Evolutionary conservation across 306 rosid genomes (phyloP).

Genomic region (Glycine tomentella): DNA sequence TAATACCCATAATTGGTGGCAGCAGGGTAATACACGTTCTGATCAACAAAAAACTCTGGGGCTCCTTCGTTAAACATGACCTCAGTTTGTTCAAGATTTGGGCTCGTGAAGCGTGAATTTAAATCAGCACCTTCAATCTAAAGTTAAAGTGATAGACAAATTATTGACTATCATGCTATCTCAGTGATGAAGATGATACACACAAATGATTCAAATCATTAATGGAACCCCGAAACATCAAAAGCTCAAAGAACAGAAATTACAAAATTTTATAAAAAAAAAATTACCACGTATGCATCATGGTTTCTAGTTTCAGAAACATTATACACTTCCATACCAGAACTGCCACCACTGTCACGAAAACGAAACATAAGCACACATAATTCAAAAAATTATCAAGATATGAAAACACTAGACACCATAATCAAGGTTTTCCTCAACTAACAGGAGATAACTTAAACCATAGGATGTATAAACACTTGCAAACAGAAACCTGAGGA

Average conservation of each 20-base stretch:
- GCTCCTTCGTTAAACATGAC: slow-evolving; percentile 78
- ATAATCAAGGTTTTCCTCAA: slow-evolving; percentile 9
- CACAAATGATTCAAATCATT: slow-evolving; percentile 3
- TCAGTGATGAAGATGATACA: background rate
- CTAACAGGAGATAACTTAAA: background rate
- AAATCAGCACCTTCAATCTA: slow-evolving; percentile 69
- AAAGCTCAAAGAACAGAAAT: background rate
- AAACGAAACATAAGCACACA: slow-evolving; percentile 44
- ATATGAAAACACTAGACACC: background rate
- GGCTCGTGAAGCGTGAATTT: slow-evolving; percentile 63
- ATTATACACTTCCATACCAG: slow-evolving; percentile 71
- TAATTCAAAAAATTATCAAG: background rate
- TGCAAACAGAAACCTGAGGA: background rate
- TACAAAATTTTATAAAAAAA: background rate
- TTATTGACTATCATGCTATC: background rate
- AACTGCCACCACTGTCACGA: slow-evolving; percentile 69
- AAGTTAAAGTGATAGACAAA: slow-evolving; percentile 42
- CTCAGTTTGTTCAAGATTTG: slow-evolving; percentile 70
- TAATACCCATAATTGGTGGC: slow-evolving; percentile 93
- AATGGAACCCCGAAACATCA: background rate
- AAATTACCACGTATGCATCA: slow-evolving; percentile 65
- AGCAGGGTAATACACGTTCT: slow-evolving; percentile 84
- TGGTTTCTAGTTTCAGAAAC: slow-evolving; percentile 58
- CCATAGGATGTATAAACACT: background rate
- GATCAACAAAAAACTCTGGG: slow-evolving; percentile 84